These are phyloP conservation scores for Sporothrix protearum DNA, from an alignment of 2,329 filamentous ascomycete species.

Conservation along the genomic window DNA sequence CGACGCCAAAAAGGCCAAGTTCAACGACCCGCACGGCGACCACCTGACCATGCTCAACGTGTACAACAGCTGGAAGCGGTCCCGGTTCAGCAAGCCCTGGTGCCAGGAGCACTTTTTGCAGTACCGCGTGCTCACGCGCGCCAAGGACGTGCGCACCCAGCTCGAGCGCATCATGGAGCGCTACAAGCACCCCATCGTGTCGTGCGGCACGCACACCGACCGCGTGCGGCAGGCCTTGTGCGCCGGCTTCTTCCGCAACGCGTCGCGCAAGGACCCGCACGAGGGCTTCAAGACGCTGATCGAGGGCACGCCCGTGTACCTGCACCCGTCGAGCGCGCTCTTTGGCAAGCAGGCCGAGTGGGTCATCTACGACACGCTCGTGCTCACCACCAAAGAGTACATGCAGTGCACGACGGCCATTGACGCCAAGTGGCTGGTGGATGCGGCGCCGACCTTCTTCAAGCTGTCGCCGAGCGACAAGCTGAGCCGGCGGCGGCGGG, in stretches of 20 bases:
- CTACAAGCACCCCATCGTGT: conserved; percentile 76
- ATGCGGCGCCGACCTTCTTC: conserved; percentile 98
- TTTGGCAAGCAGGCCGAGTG: conserved; percentile 97
- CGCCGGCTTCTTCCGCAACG: conserved; percentile 91
- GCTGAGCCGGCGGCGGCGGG: conserved; percentile 86
- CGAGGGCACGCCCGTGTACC: conserved; percentile 89
- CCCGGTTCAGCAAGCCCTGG: conserved; percentile 79
- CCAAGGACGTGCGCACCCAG: conserved; percentile 89
- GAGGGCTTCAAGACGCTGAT: conserved; percentile 98
- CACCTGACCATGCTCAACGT: conserved; percentile 94
- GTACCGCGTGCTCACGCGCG: conserved; percentile 79
- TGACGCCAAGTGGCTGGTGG: conserved; percentile 90
- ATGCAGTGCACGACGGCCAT: conserved; percentile 94
- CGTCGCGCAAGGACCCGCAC: conserved; percentile 88
- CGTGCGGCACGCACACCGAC: conserved; percentile 81
- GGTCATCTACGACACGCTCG: conserved; percentile 87
- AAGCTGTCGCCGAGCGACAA: conserved; percentile 90
- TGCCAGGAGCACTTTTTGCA: conserved; percentile 98
- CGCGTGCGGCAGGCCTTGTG: conserved; percentile 87
- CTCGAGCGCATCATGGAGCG: conserved; percentile 90
- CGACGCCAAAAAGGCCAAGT: conserved; percentile 96
- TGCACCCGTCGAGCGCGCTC: conserved; percentile 86
- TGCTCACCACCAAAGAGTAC: conserved; percentile 94
- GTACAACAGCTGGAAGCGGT: conserved; percentile 93
- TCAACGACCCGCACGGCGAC: conserved; percentile 91